Base-by-base conservation (phyloP, 169 alveolate species). In the Plasmodium fragile region DNA sequence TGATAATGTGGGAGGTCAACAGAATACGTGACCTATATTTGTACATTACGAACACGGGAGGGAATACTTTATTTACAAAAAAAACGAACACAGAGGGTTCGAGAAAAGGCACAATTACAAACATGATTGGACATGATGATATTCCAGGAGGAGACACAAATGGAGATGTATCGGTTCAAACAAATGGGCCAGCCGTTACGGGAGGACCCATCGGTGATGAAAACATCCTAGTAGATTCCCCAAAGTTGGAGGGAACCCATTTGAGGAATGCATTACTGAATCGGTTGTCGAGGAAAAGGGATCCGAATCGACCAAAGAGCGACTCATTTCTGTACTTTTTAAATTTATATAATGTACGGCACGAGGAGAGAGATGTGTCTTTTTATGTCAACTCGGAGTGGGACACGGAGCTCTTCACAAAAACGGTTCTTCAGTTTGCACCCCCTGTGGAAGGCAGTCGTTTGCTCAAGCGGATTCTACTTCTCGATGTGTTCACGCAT, bases 21-120 rank as follows among this genome's bases (percentile, higher is more conserved):
- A 89, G 94, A 59, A 89, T 89, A 43, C 39, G 94, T 53, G 90
- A 89, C 65, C 77, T 89, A 36, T 89, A 89, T 89, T 89, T 89
- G 72, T 89, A 89, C 34, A 89, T 79, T 36, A 55, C 85, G 16
- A 89, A 89, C 70, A 72, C 89, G 25, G 52, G 72, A 8, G 59
- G 59, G 59, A 84, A 84, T 75, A 28, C n/a, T 18, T 18, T 52
- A 82, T 18, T 39, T 6, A 59, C 70, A 28, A 18, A 65, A 39
- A 39, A 22, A 36, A 52, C 53, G 39, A 25, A 36, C 18, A 49
- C 30, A 10, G n/a, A 13, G 8, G 25, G 7, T 25, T 16, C 22
- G 3, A 18, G 0, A 52, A 32, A 8, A 80, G 22, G 8, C 59
- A 25, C 32, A 22, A 18, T 4, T 11, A 39, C 18, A 18, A 25